A percentile compares a stretch with the other conserved stretches of the same genome.
phyloP scores from a whole-genome alignment of 371 early-diverging fungal genomes.

The Lichtheimia hyalospora region DNA sequence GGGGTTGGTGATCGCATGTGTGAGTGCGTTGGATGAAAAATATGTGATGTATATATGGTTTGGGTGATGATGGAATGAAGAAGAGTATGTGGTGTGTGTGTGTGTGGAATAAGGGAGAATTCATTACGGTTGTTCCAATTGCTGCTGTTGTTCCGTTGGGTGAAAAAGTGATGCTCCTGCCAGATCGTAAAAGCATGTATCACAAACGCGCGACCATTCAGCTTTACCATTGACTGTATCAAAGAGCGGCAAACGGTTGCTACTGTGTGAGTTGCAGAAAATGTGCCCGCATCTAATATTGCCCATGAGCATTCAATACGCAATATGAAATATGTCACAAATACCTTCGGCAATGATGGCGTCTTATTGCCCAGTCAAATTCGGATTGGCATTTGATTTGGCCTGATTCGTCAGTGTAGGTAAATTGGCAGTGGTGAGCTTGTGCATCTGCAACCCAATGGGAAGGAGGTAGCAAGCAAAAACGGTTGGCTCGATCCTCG shows the following conservation, averaged over 20 bases:
- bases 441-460: conserved; percentile 17
- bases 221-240: conserved; percentile 8
- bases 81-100: too few species aligned
- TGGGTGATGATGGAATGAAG: too few species aligned
- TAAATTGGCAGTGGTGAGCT: conserved; percentile 14
- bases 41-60: background rate
- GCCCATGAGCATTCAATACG: background rate
- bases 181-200: conserved; percentile 16
- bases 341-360: conserved; percentile 25
- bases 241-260: conserved; percentile 19
- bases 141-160: conserved; percentile 1
- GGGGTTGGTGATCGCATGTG: background rate
- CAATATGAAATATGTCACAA: background rate
- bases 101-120: background rate
- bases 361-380: conserved; percentile 18
- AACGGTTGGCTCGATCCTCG: conserved; percentile 9
- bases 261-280: conserved; percentile 19
- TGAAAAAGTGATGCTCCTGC: conserved; percentile 9
- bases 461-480: background rate
- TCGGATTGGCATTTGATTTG: conserved; percentile 10
- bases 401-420: conserved; percentile 4
- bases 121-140: background rate
- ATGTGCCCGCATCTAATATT: conserved; percentile 20
- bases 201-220: conserved; percentile 26
- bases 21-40: background rate